Base-by-base conservation (phyloP, 164 flowering plant genomes). In the Umbellularia californica region DNA sequence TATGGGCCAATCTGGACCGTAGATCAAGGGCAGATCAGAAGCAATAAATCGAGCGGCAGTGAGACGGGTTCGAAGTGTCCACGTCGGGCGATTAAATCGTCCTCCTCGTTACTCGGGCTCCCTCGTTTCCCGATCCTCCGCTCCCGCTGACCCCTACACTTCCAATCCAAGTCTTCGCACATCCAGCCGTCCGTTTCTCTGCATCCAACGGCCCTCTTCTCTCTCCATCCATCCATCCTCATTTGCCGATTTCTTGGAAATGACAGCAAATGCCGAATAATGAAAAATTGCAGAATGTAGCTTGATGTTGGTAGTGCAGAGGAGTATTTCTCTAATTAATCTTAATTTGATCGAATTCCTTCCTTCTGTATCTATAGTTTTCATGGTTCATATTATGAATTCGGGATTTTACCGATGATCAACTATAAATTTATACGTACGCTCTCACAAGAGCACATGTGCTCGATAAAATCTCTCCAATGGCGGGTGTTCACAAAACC, bases 141-240 rank as follows among this genome's bases (percentile, higher is more conserved):
- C 79, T 77, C 75, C 75, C 86, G 88, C 88, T 81, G 86, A 85
- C 88, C 82, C 81, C 76, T 79, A 77, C 82, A 79, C 63, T 58
- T 71, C 82, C 81, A 64, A 52, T 65, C 74, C 65, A 72, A 30
- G 35, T 30, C 35, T 30, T 30, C 35, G 0, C 35, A 30, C 35
- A 74, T 76, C 77, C n/a, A 12, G 47, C 79, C 85, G 80, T 83
- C 33, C 23, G 35, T 68, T 76, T 2, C 2, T 0, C 0, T 1
- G 19, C 1, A 2, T 68, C 69, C 62, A 64, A 83, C 82, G 86
- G 81, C 25, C 51, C 1, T 0, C 81, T 82, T 83, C 35, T 14
- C 1, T 25, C 27, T 30, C 35, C 35, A 30, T 30, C 33, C 33
- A 28, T 41, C 22, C 25, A 74, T 52, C 79, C 77, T 7, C 41